These are phyloP conservation scores for Sarcodon sp. DNA, from an alignment of 768 basidiomycete species.

Conservation along the genomic window DNA sequence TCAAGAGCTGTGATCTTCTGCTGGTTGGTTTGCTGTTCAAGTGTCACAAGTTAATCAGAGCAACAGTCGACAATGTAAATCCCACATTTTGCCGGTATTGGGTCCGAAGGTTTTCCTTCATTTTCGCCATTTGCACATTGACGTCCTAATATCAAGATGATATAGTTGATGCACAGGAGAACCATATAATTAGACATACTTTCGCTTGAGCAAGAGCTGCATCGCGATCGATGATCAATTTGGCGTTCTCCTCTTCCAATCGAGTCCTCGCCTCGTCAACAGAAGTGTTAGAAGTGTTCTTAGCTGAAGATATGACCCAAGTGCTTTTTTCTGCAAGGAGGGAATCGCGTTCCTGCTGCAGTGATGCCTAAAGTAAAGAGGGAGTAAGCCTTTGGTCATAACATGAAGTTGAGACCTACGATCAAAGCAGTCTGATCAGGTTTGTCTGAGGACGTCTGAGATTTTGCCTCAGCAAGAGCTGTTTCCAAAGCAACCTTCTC, in stretches of 20 bases:
- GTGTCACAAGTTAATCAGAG: not conserved
- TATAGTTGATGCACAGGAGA: not conserved
- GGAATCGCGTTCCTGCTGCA: slow-evolving; percentile 48
- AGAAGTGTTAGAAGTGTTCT: slow-evolving; percentile 10
- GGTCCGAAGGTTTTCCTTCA: not conserved
- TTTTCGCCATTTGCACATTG: not conserved
- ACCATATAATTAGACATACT: slow-evolving; percentile 21
- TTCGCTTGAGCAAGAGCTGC: slow-evolving; percentile 48
- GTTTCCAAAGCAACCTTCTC: slow-evolving; percentile 27
- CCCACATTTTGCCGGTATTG: not conserved
- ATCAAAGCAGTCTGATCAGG: slow-evolving; percentile 14
- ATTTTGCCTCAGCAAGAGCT: slow-evolving; percentile 23
- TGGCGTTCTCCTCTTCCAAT: slow-evolving; percentile 51
- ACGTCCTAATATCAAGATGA: not conserved
- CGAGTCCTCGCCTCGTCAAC: slow-evolving; percentile 16
- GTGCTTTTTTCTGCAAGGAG: slow-evolving; percentile 47
- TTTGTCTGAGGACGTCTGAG: slow-evolving; percentile 12
- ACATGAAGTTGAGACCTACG: slow-evolving; percentile 9
- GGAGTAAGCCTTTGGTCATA: not conserved
- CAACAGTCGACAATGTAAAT: not conserved
- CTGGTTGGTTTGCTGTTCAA: slow-evolving; percentile 42
- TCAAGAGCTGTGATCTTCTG: slow-evolving; percentile 36
- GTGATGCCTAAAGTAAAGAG: slow-evolving; percentile 23
- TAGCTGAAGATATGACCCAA: slow-evolving; percentile 16
- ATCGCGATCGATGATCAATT: slow-evolving; percentile 42